Base-by-base conservation (phyloP, 768 basidiomycete species). In the Naematelia encephala region DNA sequence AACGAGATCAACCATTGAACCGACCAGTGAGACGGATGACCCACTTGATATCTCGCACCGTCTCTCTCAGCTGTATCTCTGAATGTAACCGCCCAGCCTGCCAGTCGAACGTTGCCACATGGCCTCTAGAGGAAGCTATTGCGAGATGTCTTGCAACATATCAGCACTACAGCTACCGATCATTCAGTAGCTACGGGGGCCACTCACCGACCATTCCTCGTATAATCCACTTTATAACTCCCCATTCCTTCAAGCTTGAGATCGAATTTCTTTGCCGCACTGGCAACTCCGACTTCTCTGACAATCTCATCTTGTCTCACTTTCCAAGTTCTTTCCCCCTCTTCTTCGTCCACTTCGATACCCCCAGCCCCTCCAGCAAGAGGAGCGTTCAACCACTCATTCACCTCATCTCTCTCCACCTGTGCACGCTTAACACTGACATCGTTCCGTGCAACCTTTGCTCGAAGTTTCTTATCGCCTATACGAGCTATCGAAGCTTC, bases 101-200 rank as follows among this genome's bases (percentile, higher is more conserved):
- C 90, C 90, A 92, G 75, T 98, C 92, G 67, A 97, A 93, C 0
- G 91, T 89, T 2, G 91, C 89, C 16, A 91, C 85, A 78, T 96
- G 91, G 0, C 96, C 93, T 29, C 80, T 82, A 12, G 81, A 82
- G 3, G 91, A 91, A 0, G 84, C 89, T 63, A 97, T 85, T 0
- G 91, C 93, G 54, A 97, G 74, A 76, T 94, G 87, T 75, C 92
- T 90, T n/a, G n/a, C n/a, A 57, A 1, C 51, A 23, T 39, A 26
- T 57, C 29, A 60, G 54, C 51, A 16, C 26, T 25, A 42, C 1
- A 4, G 14, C n/a, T 26, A 29, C 13, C 13, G 27, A 29, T 4
- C n/a, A 2, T n/a, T n/a, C 53, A 16, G 13, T 42, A 39, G 34
- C 8, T 8, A 39, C 34, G 34, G 16, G 51, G 16, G 50, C 10